Conservation (phyloP, 1,284 basidiomycete species). For the Prillingera fragicola region DNA sequence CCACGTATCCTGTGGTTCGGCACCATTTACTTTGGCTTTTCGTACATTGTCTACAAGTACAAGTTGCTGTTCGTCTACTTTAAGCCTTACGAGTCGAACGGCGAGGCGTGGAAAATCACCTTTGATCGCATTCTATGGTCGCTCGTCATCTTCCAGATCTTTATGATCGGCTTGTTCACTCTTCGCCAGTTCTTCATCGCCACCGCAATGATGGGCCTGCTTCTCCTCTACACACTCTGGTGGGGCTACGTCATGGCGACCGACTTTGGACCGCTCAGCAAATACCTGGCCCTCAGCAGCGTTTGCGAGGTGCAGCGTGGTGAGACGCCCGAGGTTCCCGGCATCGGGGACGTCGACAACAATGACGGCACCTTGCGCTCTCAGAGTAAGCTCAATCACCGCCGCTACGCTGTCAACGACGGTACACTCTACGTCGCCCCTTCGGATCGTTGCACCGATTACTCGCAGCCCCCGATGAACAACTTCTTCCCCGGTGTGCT, state of each 20-base stretch:
- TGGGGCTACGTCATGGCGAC: conserved; percentile 73
- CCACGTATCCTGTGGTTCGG: conserved; percentile 92
- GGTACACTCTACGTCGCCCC: conserved; percentile 91
- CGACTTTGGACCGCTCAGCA: conserved; percentile 69
- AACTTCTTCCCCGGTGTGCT: conserved; percentile 85
- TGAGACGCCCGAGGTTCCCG: conserved; percentile 60
- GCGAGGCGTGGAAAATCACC: conserved; percentile 75
- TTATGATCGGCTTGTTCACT: conserved; percentile 92
- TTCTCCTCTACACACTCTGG: conserved; percentile 67
- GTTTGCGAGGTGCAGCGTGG: conserved; percentile 82
- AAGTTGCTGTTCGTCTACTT: conserved; percentile 71
- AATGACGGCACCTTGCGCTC: conserved; percentile 74
- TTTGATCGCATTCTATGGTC: conserved; percentile 83
- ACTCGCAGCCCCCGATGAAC: conserved; percentile 90
- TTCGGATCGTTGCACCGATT: conserved; percentile 82
- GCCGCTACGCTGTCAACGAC: conserved; percentile 83
- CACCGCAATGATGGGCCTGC: conserved; percentile 65
- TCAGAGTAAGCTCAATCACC: conserved; percentile 76
- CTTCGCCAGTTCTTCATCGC: conserved; percentile 65
- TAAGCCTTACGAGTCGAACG: conserved; percentile 48
- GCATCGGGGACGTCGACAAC: conserved; percentile 56
- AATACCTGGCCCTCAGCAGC: conserved; percentile 71
- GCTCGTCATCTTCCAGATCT: conserved; percentile 73
- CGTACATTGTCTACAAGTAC: conserved; percentile 90
- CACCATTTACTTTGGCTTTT: conserved; percentile 83